A percentile compares a stretch with the other conserved stretches of the same genome.
Conservation (phyloP, 352 stramenopile species). For the Phytophthora tentaculata region DNA sequence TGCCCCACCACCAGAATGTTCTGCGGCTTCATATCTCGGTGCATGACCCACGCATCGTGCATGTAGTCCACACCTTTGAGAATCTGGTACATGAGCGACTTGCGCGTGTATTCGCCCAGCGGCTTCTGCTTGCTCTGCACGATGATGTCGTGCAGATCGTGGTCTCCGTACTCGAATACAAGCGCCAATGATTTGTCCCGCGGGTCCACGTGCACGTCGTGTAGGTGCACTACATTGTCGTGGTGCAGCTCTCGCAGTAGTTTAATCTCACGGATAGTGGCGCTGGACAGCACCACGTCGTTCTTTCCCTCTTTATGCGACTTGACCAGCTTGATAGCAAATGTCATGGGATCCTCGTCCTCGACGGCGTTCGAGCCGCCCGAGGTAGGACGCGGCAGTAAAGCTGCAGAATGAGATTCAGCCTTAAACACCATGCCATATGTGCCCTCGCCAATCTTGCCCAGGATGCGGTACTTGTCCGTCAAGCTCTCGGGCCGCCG, state of each 20-base stretch:
- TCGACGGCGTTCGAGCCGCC: conserved; percentile 29
- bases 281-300: conserved; percentile 89
- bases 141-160: conserved; percentile 91
- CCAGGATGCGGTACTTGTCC: conserved; percentile 86
- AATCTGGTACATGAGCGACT: conserved; percentile 93
- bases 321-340: conserved; percentile 91
- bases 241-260: conserved; percentile 87
- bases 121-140: conserved; percentile 88
- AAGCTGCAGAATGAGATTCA: conserved; percentile 61
- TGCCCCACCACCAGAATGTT: conserved; percentile 94
- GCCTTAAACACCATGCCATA: conserved; percentile 92
- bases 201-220: conserved; percentile 89
- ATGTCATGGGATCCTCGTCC: conserved; percentile 83
- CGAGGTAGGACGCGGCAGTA: conserved; percentile 42
- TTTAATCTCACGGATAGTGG: conserved; percentile 91
- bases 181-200: conserved; percentile 84
- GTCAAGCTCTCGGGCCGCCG: conserved; percentile 74
- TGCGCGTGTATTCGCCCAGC: conserved; percentile 92
- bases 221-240: conserved; percentile 87
- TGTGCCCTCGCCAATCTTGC: conserved; percentile 90
- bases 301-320: conserved; percentile 91
- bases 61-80: conserved; percentile 94
- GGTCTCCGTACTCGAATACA: conserved; percentile 91
- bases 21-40: conserved; percentile 94
- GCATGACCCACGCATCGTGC: conserved; percentile 93